A percentile compares a stretch with the other conserved stretches of the same genome.
Conservation (phyloP, 2,329 filamentous ascomycete species). For the Ramularia endophylla region DNA sequence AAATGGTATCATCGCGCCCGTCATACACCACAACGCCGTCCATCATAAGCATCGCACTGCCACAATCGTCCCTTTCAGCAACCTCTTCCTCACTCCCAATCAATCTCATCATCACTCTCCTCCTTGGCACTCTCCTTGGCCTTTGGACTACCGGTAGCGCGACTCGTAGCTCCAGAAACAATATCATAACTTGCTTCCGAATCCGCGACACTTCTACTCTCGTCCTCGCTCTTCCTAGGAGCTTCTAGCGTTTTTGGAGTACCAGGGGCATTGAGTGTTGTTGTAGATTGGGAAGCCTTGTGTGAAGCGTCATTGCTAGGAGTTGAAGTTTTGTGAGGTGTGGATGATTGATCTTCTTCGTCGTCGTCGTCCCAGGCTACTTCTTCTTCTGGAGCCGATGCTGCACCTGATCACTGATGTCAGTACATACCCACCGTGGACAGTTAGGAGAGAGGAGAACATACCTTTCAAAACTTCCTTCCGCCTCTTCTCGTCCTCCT, state of each 20-base stretch:
- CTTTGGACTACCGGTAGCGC: slow-evolving; percentile 63
- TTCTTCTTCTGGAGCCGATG: slow-evolving; percentile 67
- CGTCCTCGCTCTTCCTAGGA: slow-evolving; percentile 52
- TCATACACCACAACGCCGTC: too few relatives aligned
- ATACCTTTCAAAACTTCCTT: slow-evolving; percentile 86
- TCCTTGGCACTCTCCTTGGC: slow-evolving; percentile 40
- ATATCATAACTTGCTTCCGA: slow-evolving; percentile 97
- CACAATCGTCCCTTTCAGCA: too few relatives aligned
- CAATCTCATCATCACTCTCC: slow-evolving; percentile 30
- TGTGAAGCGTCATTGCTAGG: slow-evolving; percentile 10
- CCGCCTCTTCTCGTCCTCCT: slow-evolving; percentile 83
- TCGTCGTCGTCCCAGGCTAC: slow-evolving; percentile 70
- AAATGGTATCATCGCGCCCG: too few relatives aligned
- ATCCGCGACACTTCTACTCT: slow-evolving; percentile 73
- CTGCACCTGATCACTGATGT: slow-evolving; percentile 49
- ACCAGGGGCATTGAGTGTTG: slow-evolving; percentile 23
- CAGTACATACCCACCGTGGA: too few relatives aligned
- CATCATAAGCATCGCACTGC: too few relatives aligned
- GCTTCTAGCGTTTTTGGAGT: slow-evolving; percentile 8
- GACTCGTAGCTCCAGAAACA: slow-evolving; percentile 68
- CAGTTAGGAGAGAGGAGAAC: too few relatives aligned
- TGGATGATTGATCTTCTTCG: slow-evolving; percentile 47
- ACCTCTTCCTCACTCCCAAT: slow-evolving; percentile 32
- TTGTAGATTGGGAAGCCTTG: slow-evolving; percentile 23
- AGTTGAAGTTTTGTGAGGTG: slow-evolving; percentile 19